phyloP scores from a whole-genome alignment of 1,284 basidiomycete genomes.

The Hymenochaete sp. region DNA sequence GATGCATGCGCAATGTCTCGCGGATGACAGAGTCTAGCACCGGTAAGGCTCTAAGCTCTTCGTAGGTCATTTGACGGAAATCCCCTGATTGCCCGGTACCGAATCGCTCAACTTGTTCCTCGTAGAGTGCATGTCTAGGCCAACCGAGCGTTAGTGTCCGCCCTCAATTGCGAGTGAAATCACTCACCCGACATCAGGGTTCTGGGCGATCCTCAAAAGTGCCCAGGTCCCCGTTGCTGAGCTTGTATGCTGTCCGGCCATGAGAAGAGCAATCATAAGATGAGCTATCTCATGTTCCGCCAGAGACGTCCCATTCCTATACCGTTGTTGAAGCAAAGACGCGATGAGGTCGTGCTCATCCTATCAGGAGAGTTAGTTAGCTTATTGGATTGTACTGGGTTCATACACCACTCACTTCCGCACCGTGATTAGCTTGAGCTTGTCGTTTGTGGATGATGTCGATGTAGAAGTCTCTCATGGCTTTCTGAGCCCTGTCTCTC shows the following conservation, averaged over 20 bases:
- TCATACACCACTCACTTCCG: conserved; percentile 30
- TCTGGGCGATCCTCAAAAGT: conserved; percentile 82
- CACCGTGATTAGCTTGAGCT: conserved; percentile 29
- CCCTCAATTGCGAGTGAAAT: background rate
- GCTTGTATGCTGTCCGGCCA: conserved; percentile 98
- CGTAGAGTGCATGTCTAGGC: conserved; percentile 65
- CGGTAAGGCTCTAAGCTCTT: conserved; percentile 78
- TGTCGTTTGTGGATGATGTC: conserved; percentile 79
- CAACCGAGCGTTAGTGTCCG: background rate
- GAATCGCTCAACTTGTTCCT: conserved; percentile 85
- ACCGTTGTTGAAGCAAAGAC: conserved; percentile 79
- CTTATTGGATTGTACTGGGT: background rate
- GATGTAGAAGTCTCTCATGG: conserved; percentile 92
- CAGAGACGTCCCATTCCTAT: conserved; percentile 76
- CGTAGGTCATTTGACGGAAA: conserved; percentile 76
- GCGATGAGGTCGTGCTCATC: conserved; percentile 90
- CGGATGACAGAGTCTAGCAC: conserved; percentile 85
- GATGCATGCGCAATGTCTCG: conserved; percentile 87
- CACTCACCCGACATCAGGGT: conserved; percentile 67
- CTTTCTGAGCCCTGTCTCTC: conserved; percentile 84
- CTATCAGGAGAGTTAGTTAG: conserved; percentile 21
- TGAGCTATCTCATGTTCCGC: conserved; percentile 91
- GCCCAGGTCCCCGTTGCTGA: conserved; percentile 89
- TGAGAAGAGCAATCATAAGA: conserved; percentile 91
- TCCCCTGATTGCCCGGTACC: conserved; percentile 64